Percentiles rank a stretch among this genome's conserved stretches.
phyloP scores from a whole-genome alignment of 2,329 filamentous ascomycete species.

The Beauveria australis region DNA sequence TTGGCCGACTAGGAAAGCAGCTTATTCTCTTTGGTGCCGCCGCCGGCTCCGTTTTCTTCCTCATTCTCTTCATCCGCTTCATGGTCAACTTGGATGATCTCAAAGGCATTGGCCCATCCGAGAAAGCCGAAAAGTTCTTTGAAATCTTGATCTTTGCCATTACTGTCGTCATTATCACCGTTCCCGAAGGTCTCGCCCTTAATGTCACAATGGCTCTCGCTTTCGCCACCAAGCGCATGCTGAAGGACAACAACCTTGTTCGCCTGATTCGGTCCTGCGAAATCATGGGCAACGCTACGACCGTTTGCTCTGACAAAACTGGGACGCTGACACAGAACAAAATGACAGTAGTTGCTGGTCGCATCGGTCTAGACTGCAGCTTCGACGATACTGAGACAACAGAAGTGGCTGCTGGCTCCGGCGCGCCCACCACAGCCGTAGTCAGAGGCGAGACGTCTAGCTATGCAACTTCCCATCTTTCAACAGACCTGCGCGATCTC shows the following conservation, averaged over 20 bases:
- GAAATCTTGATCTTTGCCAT: constrained; percentile 51
- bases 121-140: constrained; percentile 49
- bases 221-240: constrained; percentile 55
- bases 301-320: constrained; percentile 58
- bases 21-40: constrained; percentile 42
- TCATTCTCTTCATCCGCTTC: constrained; percentile 32
- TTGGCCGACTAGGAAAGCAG: constrained; percentile 70
- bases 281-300: constrained; percentile 57
- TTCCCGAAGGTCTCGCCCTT: constrained; percentile 52
- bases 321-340: constrained; percentile 57
- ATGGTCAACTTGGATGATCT: constrained; percentile 23
- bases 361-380: constrained; percentile 34
- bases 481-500: constrained; percentile 25
- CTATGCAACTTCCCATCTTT: constrained; percentile 23
- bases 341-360: constrained; percentile 53
- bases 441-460: constrained; percentile 21
- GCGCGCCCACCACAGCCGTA: constrained; percentile 16
- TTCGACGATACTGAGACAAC: constrained; percentile 27
- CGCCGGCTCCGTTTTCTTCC: constrained; percentile 34
- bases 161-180: constrained; percentile 51
- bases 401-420: constrained; percentile 14
- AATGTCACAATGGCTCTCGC: constrained; percentile 54
- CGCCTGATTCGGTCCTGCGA: constrained; percentile 52
- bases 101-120: constrained; percentile 32
- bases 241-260: constrained; percentile 55